Conservation (phyloP, 2,329 filamentous ascomycete genomes). For the Lecanoromycetidae sp. region DNA sequence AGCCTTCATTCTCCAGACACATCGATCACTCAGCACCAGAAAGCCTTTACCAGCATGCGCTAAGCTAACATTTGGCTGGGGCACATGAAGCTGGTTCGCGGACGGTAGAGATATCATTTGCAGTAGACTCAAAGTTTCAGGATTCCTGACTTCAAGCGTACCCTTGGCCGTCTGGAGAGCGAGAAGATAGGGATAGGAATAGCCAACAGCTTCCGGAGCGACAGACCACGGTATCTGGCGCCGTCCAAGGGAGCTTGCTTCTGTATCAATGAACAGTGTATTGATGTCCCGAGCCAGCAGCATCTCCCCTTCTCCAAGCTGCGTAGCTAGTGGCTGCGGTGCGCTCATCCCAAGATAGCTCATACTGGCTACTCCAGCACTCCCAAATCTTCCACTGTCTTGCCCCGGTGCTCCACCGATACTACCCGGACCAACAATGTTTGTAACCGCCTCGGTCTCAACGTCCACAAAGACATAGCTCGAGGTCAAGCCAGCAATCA, state of each 20-base stretch:
- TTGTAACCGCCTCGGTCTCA: slow-evolving; percentile 56
- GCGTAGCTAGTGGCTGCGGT: slow-evolving; percentile 76
- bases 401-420: slow-evolving; percentile 53
- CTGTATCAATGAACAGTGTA: slow-evolving; percentile 75
- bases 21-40: slow-evolving; percentile 78
- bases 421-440: slow-evolving; percentile 66
- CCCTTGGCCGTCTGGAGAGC: slow-evolving; percentile 77
- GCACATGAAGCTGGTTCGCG: slow-evolving; percentile 77
- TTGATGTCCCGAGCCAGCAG: slow-evolving; percentile 97
- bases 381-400: slow-evolving; percentile 65
- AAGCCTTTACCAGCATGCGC: slow-evolving; percentile 95
- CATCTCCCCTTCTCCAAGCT: slow-evolving; percentile 70
- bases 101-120: slow-evolving; percentile 74
- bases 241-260: slow-evolving; percentile 70
- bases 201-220: slow-evolving; percentile 82
- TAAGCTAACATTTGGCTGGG: slow-evolving; percentile 84
- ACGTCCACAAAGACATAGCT: slow-evolving; percentile 86
- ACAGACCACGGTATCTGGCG: slow-evolving; percentile 83
- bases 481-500: slow-evolving; percentile 82
- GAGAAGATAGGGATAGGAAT: slow-evolving; percentile 91
- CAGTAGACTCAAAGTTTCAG: slow-evolving; percentile 76
- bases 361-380: slow-evolving; percentile 76
- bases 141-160: slow-evolving; percentile 79
- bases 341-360: slow-evolving; percentile 87
- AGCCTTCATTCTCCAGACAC: slow-evolving; percentile 91